Evolutionary conservation across 208 protist genomes (phyloP), one percentile per base, ranked within the genome.

Genomic region (Lotmaria passim): DNA sequence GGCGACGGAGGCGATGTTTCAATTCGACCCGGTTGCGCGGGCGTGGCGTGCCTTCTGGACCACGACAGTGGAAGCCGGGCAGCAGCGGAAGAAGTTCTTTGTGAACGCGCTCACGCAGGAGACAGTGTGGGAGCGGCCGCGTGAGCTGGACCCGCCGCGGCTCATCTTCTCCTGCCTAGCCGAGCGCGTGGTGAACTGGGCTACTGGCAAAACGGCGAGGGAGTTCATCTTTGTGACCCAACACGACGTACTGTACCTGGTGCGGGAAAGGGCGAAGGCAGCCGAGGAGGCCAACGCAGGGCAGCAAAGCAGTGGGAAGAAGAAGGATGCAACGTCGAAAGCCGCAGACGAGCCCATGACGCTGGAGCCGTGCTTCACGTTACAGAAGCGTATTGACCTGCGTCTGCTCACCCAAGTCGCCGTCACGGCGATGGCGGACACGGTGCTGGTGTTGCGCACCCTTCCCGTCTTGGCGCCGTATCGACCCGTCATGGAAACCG

Each of bases 381-480:
- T 93, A 11, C 69, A 82, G 21, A 93, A 92, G 52, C 82, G 85
- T 10, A 55, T 96, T 23, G 85, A 91, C 62, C 33, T 96, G 47
- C 83, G 86, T 8, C 78, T 91, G 2, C 73, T 96, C 17, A 67
- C 77, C 11, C 80, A 82, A 10, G 69, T 96, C 28, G 84, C 82
- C 34, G 52, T 93, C 7, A 89, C 81, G 12, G 66, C 62, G 21
- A 84, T 81, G 28, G 90, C 90, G 2, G 90, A 96, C 68, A 77
- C 81, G 10, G 52, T 91, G 57, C 28, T 93, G 6, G 41, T 91
- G n/a, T 31, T 96, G 33, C 87, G 91, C 36, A 72, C 86, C 24
- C 89, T 90, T 44, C 76, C 82, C 15, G 75, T 82, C 21, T 56
- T 69, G 10, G 65, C 72, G 10, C 86, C 89, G 11, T 89, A 87